A percentile compares a stretch with the other conserved stretches of the same genome.
phyloP scores from a whole-genome alignment of 345 rosid species.

The Durio zibethinus region DNA sequence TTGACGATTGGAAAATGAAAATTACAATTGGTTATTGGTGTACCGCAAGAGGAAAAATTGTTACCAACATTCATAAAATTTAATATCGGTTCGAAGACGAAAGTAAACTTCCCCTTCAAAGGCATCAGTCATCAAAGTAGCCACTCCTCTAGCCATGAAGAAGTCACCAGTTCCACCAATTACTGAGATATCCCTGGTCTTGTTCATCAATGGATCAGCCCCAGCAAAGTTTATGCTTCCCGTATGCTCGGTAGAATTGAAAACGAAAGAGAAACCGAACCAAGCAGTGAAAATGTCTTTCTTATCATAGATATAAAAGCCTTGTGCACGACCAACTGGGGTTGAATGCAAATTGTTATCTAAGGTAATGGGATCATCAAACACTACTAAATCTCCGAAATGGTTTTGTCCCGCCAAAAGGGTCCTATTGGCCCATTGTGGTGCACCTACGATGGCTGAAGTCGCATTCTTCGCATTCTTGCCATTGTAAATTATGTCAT shows the following conservation, averaged over 20 bases:
- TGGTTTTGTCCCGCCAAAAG: no score
- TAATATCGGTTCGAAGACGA: constrained; percentile 34
- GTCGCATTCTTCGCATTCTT: constrained; percentile 38
- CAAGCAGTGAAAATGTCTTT: constrained; percentile 47
- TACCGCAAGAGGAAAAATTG: no score
- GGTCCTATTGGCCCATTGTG: background rate
- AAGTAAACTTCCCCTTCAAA: constrained; percentile 47
- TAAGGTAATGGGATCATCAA: constrained; percentile 24
- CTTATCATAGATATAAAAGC: constrained; percentile 40
- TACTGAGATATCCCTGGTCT: constrained; percentile 42
- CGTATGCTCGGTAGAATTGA: constrained; percentile 31
- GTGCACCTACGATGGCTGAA: no score
- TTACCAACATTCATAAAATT: constrained; percentile 46
- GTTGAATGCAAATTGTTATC: constrained; percentile 45
- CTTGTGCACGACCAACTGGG: constrained; percentile 46
- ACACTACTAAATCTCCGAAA: no score
- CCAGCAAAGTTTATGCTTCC: constrained; percentile 45
- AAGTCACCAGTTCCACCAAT: constrained; percentile 54
- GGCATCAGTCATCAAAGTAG: constrained; percentile 42
- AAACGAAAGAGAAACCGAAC: constrained; percentile 43
- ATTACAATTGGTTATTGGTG: no score
- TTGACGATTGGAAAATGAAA: no score
- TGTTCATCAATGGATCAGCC: constrained; percentile 40
- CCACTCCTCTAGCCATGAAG: constrained; percentile 50
- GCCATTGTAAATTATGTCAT: constrained; percentile 50